These are phyloP conservation scores for Amphirosellinia nigrospora DNA, from an alignment of 495 filamentous ascomycete genomes.

Conservation along the genomic window DNA sequence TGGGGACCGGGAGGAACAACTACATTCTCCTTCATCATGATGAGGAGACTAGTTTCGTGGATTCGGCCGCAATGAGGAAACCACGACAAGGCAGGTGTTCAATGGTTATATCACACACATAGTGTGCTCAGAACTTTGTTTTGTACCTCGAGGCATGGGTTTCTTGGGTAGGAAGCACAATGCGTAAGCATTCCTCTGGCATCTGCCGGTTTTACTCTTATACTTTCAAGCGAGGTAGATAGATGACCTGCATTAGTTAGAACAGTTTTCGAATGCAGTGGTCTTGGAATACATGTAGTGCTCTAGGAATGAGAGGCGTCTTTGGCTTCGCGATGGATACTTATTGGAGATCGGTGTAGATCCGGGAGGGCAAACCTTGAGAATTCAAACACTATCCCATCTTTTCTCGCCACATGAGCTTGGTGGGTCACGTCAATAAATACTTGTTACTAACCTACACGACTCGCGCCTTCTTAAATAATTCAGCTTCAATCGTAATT, in stretches of 20 bases:
- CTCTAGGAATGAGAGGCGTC: not conserved
- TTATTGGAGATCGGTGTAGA: not conserved
- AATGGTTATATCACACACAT: not conserved
- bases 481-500: not conserved
- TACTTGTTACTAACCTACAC: too few relatives aligned
- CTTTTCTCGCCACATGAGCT: too few relatives aligned
- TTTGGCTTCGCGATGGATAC: not conserved
- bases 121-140: not conserved
- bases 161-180: constrained; percentile 6
- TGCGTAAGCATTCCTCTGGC: not conserved
- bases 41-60: not conserved
- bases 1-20: not conserved
- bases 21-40: not conserved
- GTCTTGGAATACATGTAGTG: not conserved
- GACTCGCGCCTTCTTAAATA: too few relatives aligned
- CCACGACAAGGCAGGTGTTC: not conserved
- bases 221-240: not conserved
- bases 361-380: too few relatives aligned
- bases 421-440: too few relatives aligned
- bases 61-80: not conserved
- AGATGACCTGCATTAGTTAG: not conserved
- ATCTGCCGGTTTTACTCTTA: not conserved
- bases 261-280: not conserved
- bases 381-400: too few relatives aligned
- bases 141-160: not conserved